Base-by-base conservation (phyloP, 345 rosid species). In the Cardamine resedifolia region DNA sequence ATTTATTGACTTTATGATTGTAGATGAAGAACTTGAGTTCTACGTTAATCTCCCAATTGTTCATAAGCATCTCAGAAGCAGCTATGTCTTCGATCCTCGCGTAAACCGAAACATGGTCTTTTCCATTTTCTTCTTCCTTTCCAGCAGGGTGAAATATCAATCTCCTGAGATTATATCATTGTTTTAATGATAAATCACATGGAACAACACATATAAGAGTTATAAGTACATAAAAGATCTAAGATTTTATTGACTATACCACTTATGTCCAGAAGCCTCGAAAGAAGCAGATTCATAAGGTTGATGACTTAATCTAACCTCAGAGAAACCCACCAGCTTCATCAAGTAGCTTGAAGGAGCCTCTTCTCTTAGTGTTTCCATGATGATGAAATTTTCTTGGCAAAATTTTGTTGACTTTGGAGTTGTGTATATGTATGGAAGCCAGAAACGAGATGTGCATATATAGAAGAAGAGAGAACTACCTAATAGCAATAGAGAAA, bases 261-360 rank as follows among this genome's bases (percentile, higher is more conserved):
- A 66, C 38, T 66, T 38, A 26, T 66, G 49, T 1, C 61, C 71
- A 38, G 61, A 34, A 38, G 51, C 51, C 0, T 52, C 26, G 7
- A 66, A 66, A 5, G 33, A 38, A 16, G 61, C 38, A 16, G 71
- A 66, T 36, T 66, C 71, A 52, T 36, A 66, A 38, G 36, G 12
- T 38, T 66, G 28, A 38, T 23, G 34, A 10, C 26, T 66, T 16
- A 38, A 24, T n/a, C 9, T 52, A 19, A 66, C 61, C 59, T 51
- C 36, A 51, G 71, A 66, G 59, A 51, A 52, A 23, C 71, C 60
- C 6, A 34, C 38, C 11, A 66, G 28, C 34, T 34, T 66, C 28
- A 66, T 9, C 60, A 66, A 51, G 23, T 66, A 33, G 16, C 71
- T 66, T 39, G 71, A 66, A n/a, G 61, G 71, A 50, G 27, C 60